Evolutionary conservation across 2,329 filamentous ascomycete genomes (phyloP).

Genomic region (Sarocladium kiliense): DNA sequence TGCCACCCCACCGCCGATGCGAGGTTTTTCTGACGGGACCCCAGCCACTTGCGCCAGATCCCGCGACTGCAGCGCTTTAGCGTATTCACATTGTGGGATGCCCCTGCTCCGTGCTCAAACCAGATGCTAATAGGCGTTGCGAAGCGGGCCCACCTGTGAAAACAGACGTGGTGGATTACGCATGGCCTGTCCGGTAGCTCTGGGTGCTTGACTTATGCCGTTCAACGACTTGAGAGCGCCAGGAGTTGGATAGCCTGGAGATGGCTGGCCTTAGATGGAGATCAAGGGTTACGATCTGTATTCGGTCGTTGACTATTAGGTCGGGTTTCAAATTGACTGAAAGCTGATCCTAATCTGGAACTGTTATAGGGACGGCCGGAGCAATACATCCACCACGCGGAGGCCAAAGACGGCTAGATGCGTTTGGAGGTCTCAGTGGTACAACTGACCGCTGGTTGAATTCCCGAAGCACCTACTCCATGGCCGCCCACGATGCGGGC

Average conservation of each 20-base stretch:
- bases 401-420: neutral
- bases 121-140: neutral
- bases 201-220: neutral
- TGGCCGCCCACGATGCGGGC: too few relatives aligned
- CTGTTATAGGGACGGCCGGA: neutral
- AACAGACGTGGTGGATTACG: neutral
- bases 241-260: too few relatives aligned
- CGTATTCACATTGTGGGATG: neutral
- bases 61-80: constrained; percentile 6
- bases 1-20: constrained; percentile 2
- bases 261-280: too few relatives aligned
- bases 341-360: neutral
- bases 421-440: neutral
- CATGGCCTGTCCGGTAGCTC: neutral
- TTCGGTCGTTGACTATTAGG: too few relatives aligned
- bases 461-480: too few relatives aligned
- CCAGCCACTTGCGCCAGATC: constrained; percentile 9
- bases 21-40: constrained; percentile 8
- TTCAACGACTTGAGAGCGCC: too few relatives aligned
- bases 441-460: neutral
- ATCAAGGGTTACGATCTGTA: too few relatives aligned
- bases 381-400: neutral
- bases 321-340: constrained; percentile 1
- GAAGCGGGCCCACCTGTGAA: neutral
- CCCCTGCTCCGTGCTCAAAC: constrained; percentile 1